Percentiles rank a stretch among this genome's conserved stretches.
These are phyloP conservation scores for Candida gorgasii DNA, from an alignment of 805 yeast genomes.

Conservation along the genomic window DNA sequence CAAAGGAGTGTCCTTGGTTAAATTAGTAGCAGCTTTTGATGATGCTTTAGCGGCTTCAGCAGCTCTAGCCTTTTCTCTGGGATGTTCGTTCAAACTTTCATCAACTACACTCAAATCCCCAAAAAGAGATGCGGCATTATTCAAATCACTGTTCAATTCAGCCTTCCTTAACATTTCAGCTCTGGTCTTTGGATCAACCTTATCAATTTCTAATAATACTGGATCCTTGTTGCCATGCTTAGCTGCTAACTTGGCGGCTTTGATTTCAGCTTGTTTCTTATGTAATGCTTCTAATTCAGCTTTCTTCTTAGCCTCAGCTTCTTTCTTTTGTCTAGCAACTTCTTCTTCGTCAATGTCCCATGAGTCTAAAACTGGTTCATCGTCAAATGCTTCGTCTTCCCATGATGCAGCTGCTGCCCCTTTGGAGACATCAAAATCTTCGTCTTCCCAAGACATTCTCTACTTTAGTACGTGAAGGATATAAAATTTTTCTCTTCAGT, in stretches of 20 bases:
- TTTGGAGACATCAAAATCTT: conserved; percentile 67
- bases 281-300: conserved; percentile 48
- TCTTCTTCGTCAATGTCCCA: conserved; percentile 89
- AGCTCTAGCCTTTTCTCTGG: conserved; percentile 50
- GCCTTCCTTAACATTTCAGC: conserved; percentile 74
- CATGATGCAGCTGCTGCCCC: conserved; percentile 66
- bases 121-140: conserved; percentile 89
- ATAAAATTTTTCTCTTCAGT: not conserved
- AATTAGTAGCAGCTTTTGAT: conserved; percentile 21
- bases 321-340: conserved; percentile 49
- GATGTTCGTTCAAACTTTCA: conserved; percentile 44
- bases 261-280: conserved; percentile 45
- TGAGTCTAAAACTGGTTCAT: conserved; percentile 70
- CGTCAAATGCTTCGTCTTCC: conserved; percentile 84
- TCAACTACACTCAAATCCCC: conserved; percentile 63
- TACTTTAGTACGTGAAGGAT: not conserved
- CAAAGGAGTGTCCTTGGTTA: conserved; percentile 65
- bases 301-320: conserved; percentile 41
- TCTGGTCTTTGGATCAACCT: conserved; percentile 72
- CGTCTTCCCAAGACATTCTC: conserved; percentile 74
- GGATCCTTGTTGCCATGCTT: conserved; percentile 34
- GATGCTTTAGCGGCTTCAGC: conserved; percentile 37
- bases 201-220: conserved; percentile 58
- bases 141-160: conserved; percentile 81
- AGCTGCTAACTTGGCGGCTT: conserved; percentile 47